A percentile compares a stretch with the other conserved stretches of the same genome.
Conservation (phyloP, 202 grass and related monocot genomes). For the Zizania palustris region DNA sequence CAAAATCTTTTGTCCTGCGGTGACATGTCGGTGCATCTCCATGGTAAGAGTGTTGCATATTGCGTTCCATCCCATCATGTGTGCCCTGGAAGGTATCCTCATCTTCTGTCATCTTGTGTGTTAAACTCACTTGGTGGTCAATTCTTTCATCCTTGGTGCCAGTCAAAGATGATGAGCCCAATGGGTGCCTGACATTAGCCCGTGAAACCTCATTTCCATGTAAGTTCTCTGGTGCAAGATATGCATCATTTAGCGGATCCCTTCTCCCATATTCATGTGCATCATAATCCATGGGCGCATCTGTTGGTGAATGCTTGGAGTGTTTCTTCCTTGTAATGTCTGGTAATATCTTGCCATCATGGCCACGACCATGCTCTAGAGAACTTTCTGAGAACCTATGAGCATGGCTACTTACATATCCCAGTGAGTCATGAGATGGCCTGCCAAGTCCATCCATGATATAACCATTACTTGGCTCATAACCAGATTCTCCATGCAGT, state of each 20-base stretch:
- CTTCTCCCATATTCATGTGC: constrained; percentile 32
- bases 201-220: constrained; percentile 48
- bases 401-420: constrained; percentile 34
- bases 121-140: constrained; percentile 27
- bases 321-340: constrained; percentile 35
- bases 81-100: constrained; percentile 37
- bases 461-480: constrained; percentile 39
- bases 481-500: constrained; percentile 6
- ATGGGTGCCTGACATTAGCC: constrained; percentile 18
- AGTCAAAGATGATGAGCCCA: constrained; percentile 46
- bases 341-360: constrained; percentile 33
- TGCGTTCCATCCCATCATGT: constrained; percentile 36
- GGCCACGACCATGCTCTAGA: constrained; percentile 29
- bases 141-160: constrained; percentile 48
- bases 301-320: constrained; percentile 37
- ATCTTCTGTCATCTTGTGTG: constrained; percentile 45
- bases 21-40: constrained; percentile 27
- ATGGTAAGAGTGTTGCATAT: constrained; percentile 22
- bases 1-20: constrained; percentile 34
- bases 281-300: constrained; percentile 41
- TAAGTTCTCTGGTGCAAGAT: constrained; percentile 49
- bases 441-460: constrained; percentile 38
- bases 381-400: constrained; percentile 43
- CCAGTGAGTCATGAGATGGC: constrained; percentile 36
- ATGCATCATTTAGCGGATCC: constrained; percentile 34